These are phyloP conservation scores for Boletus tomentosulus DNA, from an alignment of 768 basidiomycete species.

Conservation along the genomic window DNA sequence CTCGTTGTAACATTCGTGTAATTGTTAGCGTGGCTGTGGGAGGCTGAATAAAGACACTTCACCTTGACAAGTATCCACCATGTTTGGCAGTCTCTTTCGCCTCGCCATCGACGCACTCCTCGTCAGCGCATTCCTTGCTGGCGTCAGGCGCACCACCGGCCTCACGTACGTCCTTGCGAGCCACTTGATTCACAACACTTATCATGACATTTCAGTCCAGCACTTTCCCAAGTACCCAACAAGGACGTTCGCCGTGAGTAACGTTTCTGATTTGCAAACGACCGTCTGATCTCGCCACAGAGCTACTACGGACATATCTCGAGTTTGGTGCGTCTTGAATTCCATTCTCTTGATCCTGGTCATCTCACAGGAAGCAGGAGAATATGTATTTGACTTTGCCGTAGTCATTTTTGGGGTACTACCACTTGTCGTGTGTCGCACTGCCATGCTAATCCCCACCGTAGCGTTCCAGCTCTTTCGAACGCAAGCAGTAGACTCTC, in stretches of 20 bases:
- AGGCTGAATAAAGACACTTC: too few species aligned
- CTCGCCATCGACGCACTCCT: constrained; percentile 75
- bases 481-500: constrained; percentile 37
- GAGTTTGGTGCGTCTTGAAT: constrained; percentile 59
- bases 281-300: constrained; percentile 34
- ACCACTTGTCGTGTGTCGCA: not conserved
- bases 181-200: not conserved
- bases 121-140: constrained; percentile 77
- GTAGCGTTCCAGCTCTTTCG: constrained; percentile 73
- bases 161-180: constrained; percentile 58
- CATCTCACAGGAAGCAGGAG: constrained; percentile 44
- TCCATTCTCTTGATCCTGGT: not conserved
- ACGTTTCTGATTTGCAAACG: not conserved
- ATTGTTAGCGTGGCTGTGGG: constrained; percentile 11
- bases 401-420: constrained; percentile 76
- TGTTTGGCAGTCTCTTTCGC: constrained; percentile 45
- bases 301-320: constrained; percentile 70
- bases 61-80: not conserved
- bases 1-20: constrained; percentile 7
- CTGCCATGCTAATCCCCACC: not conserved
- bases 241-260: constrained; percentile 83
- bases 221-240: constrained; percentile 73
- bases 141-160: constrained; percentile 79
- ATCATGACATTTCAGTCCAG: constrained; percentile 47
- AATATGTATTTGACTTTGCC: constrained; percentile 84